These are phyloP conservation scores for Spongospora subterranea DNA, from an alignment of 208 protist species.

Conservation along the genomic window DNA sequence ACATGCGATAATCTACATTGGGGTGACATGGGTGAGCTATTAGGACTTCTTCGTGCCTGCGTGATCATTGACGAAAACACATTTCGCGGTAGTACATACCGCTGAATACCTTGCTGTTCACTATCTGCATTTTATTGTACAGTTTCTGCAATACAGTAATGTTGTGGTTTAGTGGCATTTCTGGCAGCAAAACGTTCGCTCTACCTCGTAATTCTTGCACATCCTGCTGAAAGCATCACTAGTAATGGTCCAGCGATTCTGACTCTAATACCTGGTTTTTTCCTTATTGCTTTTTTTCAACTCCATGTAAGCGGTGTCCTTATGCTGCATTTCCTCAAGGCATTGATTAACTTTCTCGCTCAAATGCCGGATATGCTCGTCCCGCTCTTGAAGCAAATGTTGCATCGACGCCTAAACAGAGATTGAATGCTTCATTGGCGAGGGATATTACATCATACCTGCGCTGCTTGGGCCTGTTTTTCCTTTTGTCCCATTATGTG, in stretches of 20 bases:
- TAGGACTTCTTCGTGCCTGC: no score
- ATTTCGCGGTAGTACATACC: no score
- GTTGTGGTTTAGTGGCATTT: not conserved
- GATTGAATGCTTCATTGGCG: not conserved
- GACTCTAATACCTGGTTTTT: not conserved
- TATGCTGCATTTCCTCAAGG: not conserved
- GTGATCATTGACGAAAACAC: no score
- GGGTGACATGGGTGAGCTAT: no score
- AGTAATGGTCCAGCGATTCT: not conserved
- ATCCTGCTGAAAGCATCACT: not conserved
- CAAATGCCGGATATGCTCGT: not conserved
- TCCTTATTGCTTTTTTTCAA: constrained; percentile 9
- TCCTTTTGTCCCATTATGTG: constrained; percentile 15
- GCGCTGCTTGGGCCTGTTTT: not conserved
- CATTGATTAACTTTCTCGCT: not conserved
- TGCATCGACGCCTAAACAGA: not conserved
- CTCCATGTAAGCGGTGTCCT: constrained; percentile 14
- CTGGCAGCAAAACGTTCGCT: not conserved
- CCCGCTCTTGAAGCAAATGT: not conserved
- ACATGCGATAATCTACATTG: no score
- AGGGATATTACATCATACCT: not conserved
- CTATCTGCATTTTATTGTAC: constrained; percentile 26
- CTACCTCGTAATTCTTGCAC: constrained; percentile 56
- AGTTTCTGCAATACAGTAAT: not conserved
- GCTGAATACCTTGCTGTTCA: constrained; percentile 48